Evolutionary conservation across 768 basidiomycete species (phyloP).

Genomic region (Filobasidium floriforme): DNA sequence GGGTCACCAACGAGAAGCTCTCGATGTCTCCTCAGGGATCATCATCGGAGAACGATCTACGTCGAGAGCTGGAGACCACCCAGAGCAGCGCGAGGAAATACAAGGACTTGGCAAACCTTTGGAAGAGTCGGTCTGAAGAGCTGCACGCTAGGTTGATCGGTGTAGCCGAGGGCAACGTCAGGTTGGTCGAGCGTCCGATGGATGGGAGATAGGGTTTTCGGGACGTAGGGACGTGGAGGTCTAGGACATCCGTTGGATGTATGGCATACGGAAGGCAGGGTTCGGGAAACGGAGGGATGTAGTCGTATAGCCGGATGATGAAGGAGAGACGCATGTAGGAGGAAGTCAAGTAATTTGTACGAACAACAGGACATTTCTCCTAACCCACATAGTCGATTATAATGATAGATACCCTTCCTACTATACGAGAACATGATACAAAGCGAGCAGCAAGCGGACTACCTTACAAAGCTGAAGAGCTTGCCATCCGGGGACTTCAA

Average conservation of each 20-base stretch:
- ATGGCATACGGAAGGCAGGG: neutral
- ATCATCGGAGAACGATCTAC: no score
- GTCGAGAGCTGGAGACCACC: neutral
- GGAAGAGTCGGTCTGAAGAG: neutral
- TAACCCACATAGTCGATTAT: no score
- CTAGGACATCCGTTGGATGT: neutral
- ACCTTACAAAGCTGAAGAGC: neutral
- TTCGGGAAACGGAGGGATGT: neutral
- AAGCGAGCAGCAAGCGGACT: neutral
- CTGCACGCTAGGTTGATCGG: neutral
- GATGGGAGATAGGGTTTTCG: no score
- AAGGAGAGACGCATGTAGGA: neutral
- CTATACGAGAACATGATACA: no score
- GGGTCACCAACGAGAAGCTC: no score
- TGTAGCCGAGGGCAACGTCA: neutral
- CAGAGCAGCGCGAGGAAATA: neutral
- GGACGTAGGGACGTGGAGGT: no score
- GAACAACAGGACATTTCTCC: no score
- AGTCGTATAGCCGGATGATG: neutral
- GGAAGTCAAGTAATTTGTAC: no score
- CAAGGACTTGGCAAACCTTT: neutral
- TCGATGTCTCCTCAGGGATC: no score
- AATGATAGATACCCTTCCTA: no score
- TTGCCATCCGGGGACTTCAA: neutral
- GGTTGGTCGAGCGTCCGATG: neutral